Evolutionary conservation across 495 filamentous ascomycete species (phyloP), one percentile per base, ranked within the genome.

Genomic region (Daldinia decipiens): DNA sequence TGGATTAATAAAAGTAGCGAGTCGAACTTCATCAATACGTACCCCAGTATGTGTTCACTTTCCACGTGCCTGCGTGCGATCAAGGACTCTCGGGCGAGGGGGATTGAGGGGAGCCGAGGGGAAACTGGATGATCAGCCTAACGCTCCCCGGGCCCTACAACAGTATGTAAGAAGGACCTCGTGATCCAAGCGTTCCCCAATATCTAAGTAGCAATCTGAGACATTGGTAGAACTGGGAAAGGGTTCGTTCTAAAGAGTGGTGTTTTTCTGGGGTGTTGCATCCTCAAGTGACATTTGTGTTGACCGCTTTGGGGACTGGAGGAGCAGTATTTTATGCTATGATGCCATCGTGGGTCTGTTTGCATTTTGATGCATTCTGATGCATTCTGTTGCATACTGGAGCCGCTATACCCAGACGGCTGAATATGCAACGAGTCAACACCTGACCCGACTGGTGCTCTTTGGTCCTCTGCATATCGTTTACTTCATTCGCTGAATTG

Each of bases 291-390:
- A 73, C 65, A 73, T 73, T 65, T 50, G 47, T 29, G 40, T 52
- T 71, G 71, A 74, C 71, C 62, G 71, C 67, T 59, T 24, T 24
- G 21, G 21, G 21, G 21, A 24, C 21, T 67, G 58, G 59, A 53
- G 59, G 7, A 19, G 39, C 45, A 36, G 40, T 51, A 27, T 36
- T 70, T 66, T 34, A 68, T 31, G 43, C 65, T 74, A 74, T 74
- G 67, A 74, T 70, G 62, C 59, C 67, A 74, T 74, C 71, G 71
- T 74, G 67, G 71, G 63, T 67, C 71, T 59, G 29, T 43, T 40
- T 70, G 71, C 66, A 70, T 62, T 54, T 47, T 58, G 59, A 45
- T 27, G 27, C 27, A n/a, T n/a, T n/a, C n/a, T n/a, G n/a, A n/a
- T 70, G 71, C 66, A 29, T 29, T 29, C 27, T 29, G 27, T 5